phyloP scores from a whole-genome alignment of 1,284 basidiomycete species.

The Volvariella surrecta region DNA sequence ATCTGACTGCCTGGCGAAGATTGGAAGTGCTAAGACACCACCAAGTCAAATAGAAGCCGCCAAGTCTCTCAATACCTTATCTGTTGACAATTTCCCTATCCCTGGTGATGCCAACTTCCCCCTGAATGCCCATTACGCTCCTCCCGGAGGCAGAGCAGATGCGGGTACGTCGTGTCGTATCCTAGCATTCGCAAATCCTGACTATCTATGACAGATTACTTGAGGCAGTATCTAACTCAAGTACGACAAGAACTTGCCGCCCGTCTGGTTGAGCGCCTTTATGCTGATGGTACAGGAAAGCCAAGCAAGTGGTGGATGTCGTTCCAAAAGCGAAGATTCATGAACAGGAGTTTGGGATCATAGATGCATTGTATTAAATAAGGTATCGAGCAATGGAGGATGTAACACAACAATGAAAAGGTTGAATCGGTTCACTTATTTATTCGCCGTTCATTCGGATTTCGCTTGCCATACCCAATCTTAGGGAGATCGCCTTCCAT shows the following conservation, averaged over 20 bases:
- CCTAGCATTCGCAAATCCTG: conserved; percentile 4
- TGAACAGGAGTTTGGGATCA: conserved; percentile 79
- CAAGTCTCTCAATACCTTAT: conserved; percentile 85
- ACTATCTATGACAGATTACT: conserved; percentile 49
- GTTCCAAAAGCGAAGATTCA: conserved; percentile 95
- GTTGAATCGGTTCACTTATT: conserved; percentile 12
- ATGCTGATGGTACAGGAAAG: conserved; percentile 78
- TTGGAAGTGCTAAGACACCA: conserved; percentile 58
- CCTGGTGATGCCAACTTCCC: conserved; percentile 97
- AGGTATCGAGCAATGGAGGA: conserved; percentile 12
- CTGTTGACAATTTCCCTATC: conserved; percentile 88
- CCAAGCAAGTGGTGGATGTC: conserved; percentile 99
- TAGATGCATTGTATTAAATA: conserved; percentile 21
- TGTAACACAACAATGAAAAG: conserved; percentile 12
- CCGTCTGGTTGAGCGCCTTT: conserved; percentile 83
- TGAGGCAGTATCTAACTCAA: conserved; percentile 90
- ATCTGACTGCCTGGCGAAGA: conserved; percentile 92
- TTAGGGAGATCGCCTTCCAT: conserved; percentile 67
- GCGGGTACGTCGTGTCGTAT: conserved; percentile 51
- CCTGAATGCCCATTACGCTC: conserved; percentile 86
- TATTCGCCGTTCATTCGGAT: conserved; percentile 75
- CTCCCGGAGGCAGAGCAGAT: conserved; percentile 73
- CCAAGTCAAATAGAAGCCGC: conserved; percentile 80
- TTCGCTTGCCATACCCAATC: conserved; percentile 79
- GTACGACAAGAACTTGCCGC: conserved; percentile 86